Base-by-base conservation (phyloP, 176 grass and related monocot species). In the Ensete glaucum region DNA sequence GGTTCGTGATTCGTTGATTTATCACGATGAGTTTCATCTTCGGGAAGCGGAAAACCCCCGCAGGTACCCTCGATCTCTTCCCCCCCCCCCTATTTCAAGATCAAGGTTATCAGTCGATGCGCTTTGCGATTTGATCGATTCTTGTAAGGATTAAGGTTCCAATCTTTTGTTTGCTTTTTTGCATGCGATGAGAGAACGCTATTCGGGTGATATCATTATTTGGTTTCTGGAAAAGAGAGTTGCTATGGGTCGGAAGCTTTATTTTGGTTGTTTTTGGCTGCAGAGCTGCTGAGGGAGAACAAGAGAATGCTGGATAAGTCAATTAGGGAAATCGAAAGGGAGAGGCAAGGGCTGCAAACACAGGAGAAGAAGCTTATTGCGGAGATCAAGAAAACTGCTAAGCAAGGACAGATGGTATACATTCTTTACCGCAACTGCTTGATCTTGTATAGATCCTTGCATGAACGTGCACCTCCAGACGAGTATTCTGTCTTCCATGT, bases 271-370 rank as follows among this genome's bases (percentile, higher is more conserved):
- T 15, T 56, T 56, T 74, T 17, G 72, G 55, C 16, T 8, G 54
- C 53, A 74, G 72, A 74, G 53, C 22, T 74, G 51, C 54, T 74
- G 72, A 74, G 72, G 53, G 72, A 74, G 24, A 74, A 74, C 25
- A 74, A 74, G 22, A 74, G 72, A 74, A 74, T 74, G 72, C 54
- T 74, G 48, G 72, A 74, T 74, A 54, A 56, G 19, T 74, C 72
- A 57, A 74, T 74, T 74, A 14, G 72, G 11, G 72, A 74, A 15
- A 74, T 74, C 16, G 72, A 74, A 29, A 74, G 72, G 72, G 72
- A 74, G 72, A 74, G 72, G 13, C 72, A 74, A 50, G 72, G 72
- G 5, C 53, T 74, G n/a, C 72, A 74, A 74, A 15, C 72, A 57
- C 72, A 74, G 25, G 72, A 74, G 72, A 74, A 74, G 50, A 74